Evolutionary conservation across 768 basidiomycete genomes (phyloP).

Genomic region (Royoungia palumana): DNA sequence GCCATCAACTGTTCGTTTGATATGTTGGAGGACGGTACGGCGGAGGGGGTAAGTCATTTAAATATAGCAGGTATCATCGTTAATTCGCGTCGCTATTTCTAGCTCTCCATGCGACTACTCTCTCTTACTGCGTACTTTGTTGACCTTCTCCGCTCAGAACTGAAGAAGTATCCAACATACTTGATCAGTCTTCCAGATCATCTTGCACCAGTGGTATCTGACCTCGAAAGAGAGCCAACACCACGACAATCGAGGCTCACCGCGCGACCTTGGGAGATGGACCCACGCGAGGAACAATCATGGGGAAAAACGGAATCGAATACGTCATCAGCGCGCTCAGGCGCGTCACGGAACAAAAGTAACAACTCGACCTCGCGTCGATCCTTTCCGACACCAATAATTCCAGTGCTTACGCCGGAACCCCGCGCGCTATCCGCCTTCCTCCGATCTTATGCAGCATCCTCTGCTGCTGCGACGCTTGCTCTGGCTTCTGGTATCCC

Average conservation of each 20-base stretch:
- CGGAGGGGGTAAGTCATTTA: slow-evolving; percentile 41
- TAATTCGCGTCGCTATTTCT: slow-evolving; percentile 29
- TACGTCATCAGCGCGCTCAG: neutral
- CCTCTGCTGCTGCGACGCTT: neutral
- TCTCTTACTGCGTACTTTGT: slow-evolving; percentile 31
- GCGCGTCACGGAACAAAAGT: neutral
- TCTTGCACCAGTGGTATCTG: slow-evolving; percentile 2
- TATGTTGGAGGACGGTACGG: slow-evolving; percentile 64
- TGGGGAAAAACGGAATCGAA: neutral
- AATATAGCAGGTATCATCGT: neutral
- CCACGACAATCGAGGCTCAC: neutral
- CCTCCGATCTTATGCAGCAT: slow-evolving; percentile 35
- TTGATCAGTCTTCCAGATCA: slow-evolving; percentile 27
- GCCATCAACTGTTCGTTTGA: slow-evolving; percentile 79
- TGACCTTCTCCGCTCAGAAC: slow-evolving; percentile 28
- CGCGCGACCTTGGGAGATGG: slow-evolving; percentile 8
- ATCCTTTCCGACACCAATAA: slow-evolving; percentile 62
- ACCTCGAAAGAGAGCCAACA: neutral
- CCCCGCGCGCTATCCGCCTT: slow-evolving; percentile 74
- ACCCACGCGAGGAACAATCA: neutral
- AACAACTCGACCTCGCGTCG: neutral
- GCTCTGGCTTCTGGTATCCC: neutral
- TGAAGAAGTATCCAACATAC: slow-evolving; percentile 26
- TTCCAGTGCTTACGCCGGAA: slow-evolving; percentile 75
- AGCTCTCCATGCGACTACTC: slow-evolving; percentile 28